Evolutionary conservation across 306 rosid species (phyloP).

Genomic region (Canavalia gladiata): DNA sequence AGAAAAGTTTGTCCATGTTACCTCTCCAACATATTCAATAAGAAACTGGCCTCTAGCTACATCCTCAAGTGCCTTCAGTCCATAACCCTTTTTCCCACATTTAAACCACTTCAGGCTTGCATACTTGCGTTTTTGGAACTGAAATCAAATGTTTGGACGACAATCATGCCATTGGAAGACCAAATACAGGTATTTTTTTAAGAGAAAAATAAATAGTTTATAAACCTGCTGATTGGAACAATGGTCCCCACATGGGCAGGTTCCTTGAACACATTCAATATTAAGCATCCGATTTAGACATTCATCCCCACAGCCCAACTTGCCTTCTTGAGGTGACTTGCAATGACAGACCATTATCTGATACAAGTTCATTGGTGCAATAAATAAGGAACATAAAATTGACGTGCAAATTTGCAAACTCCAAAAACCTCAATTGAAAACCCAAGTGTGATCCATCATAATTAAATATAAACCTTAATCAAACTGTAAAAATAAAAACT

Average conservation of each 20-base stretch:
- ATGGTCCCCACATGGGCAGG: slow-evolving; percentile 90
- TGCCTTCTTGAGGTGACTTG: slow-evolving; percentile 66
- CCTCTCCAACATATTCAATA: slow-evolving; percentile 99
- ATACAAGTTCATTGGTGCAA: slow-evolving; percentile 41
- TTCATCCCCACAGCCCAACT: slow-evolving; percentile 91
- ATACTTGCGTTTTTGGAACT: slow-evolving; percentile 95
- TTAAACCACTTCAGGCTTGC: slow-evolving; percentile 81
- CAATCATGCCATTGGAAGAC: slow-evolving; percentile 47
- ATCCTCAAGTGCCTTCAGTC: slow-evolving; percentile 76
- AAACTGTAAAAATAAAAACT: slow-evolving; percentile 27
- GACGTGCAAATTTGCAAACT: slow-evolving; percentile 25
- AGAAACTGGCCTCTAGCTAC: slow-evolving; percentile 83
- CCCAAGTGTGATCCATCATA: neutral
- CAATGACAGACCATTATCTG: slow-evolving; percentile 99
- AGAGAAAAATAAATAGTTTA: slow-evolving; percentile 35
- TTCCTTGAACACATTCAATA: slow-evolving; percentile 89
- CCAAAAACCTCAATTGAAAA: slow-evolving; percentile 22
- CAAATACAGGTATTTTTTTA: slow-evolving; percentile 24
- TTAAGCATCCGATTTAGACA: slow-evolving; percentile 95
- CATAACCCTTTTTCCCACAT: slow-evolving; percentile 94
- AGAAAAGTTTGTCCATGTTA: slow-evolving; percentile 47
- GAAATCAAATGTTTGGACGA: slow-evolving; percentile 54
- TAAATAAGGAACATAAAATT: slow-evolving; percentile 38
- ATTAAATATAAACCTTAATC: slow-evolving; percentile 38
- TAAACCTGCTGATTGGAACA: slow-evolving; percentile 99